Percentiles rank a stretch among this genome's conserved stretches.
Conservation (phyloP, 2,329 filamentous ascomycete genomes). For the Epichloe amarillans region DNA sequence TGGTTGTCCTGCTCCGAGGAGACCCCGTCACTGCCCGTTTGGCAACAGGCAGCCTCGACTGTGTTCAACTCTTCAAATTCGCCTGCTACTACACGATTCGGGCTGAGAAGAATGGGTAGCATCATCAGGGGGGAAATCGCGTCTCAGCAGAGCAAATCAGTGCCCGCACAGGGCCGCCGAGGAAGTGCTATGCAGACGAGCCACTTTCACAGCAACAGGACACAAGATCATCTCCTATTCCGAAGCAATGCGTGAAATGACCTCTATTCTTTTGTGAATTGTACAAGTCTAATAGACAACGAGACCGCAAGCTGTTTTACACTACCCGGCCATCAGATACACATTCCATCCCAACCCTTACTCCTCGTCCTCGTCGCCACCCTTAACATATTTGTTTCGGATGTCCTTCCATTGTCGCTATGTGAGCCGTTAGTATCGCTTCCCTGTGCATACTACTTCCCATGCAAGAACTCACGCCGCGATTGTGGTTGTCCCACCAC, state of each 20-base stretch:
- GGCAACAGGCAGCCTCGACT: constrained; percentile 3
- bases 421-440: constrained; percentile 14
- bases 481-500: constrained; percentile 85
- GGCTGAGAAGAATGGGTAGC: neutral
- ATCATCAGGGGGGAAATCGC: neutral
- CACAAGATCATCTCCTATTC: neutral
- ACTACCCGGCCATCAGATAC: constrained; percentile 3
- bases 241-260: neutral
- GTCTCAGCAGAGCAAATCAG: neutral
- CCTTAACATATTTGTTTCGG: constrained; percentile 72
- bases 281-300: constrained; percentile 20
- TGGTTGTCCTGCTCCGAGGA: constrained; percentile 8
- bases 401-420: constrained; percentile 99
- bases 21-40: neutral
- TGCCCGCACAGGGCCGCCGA: neutral
- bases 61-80: neutral
- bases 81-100: neutral
- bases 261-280: constrained; percentile 19
- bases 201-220: neutral
- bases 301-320: constrained; percentile 7
- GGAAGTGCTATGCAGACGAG: neutral
- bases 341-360: constrained; percentile 8
- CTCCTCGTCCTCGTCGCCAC: constrained; percentile 52
- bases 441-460: neutral
- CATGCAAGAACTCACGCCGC: constrained; percentile 56